Base-by-base conservation (phyloP, 1,284 basidiomycete genomes). In the Tilletiopsis washingtonensis region DNA sequence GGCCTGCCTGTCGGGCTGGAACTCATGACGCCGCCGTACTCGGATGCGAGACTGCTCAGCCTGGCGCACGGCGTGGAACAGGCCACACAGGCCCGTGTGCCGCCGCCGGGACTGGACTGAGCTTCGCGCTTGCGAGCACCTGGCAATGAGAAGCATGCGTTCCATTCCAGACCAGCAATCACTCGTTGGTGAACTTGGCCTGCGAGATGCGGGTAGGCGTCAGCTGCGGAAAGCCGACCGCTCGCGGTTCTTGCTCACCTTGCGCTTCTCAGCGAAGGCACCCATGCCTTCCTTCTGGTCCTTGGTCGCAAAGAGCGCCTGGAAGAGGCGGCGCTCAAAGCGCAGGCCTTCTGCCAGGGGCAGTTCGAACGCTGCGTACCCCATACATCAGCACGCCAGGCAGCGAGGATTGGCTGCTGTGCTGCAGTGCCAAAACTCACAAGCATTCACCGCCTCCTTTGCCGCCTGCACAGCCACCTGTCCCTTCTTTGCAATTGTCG, bases 221-320 rank as follows among this genome's bases (percentile, higher is more conserved):
- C 9, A n/a, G 9, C 9, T 9, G 29, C 29, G n/a, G 9, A 34
- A 9, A n/a, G n/a, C n/a, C n/a, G 29, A 34, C 29, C 9, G 9
- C 9, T 34, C 29, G 29, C n/a, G n/a, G n/a, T 34, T 9, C 29
- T 9, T 9, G 29, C 51, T 51, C 39, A 51, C 51, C 76, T 88
- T 88, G 72, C 93, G 82, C 81, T 97, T 98, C 76, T 96, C 89
- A n/a, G 84, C 84, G 71, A 98, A 97, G n/a, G 91, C 93, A 34
- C 79, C 74, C 93, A 96, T 97, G 23, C 91, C 89, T 77, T 97
- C 91, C 79, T 97, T 97, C 78, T 97, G 93, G 74, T 98, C 93
- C 56, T 85, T 81, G 36, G 93, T 97, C 15, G 90, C 90, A 66
- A 98, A 98, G 57, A 93, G 76, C 45, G 83, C 80, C 67, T 97